Conservation (phyloP, 345 rosid species). For the Nasturtium officinale region DNA sequence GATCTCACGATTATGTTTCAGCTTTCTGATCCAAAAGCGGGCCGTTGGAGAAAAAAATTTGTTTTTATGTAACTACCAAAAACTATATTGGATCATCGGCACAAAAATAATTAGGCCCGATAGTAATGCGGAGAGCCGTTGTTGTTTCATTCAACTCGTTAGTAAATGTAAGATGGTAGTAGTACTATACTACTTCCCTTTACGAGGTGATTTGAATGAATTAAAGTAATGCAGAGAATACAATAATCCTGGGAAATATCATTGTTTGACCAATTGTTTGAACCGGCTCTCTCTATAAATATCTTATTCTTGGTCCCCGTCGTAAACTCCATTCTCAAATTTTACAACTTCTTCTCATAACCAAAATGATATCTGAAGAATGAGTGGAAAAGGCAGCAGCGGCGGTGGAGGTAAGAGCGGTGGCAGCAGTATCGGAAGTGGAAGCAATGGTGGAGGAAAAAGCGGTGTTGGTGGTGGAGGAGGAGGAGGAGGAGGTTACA, state of each 20-base stretch:
- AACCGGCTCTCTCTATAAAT: slow-evolving; percentile 1
- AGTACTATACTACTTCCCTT: background rate
- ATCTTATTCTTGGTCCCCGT: background rate
- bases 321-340: background rate
- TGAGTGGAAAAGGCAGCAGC: slow-evolving; percentile 21
- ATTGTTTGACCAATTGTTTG: background rate
- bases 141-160: background rate
- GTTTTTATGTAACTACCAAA: background rate
- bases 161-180: slow-evolving; percentile 1
- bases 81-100: background rate
- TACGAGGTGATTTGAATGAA: slow-evolving; percentile 8
- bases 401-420: background rate
- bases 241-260: slow-evolving; percentile 20
- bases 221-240: background rate
- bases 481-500: slow-evolving; percentile 19
- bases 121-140: background rate
- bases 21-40: background rate
- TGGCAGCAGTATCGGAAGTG: background rate
- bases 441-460: background rate
- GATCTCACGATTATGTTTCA: background rate
- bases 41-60: background rate
- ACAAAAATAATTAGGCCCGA: background rate
- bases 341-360: background rate
- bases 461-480: background rate
- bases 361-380: background rate